These are phyloP conservation scores for Penstemon newberryi DNA, from an alignment of 257 asterid genomes.

Conservation along the genomic window DNA sequence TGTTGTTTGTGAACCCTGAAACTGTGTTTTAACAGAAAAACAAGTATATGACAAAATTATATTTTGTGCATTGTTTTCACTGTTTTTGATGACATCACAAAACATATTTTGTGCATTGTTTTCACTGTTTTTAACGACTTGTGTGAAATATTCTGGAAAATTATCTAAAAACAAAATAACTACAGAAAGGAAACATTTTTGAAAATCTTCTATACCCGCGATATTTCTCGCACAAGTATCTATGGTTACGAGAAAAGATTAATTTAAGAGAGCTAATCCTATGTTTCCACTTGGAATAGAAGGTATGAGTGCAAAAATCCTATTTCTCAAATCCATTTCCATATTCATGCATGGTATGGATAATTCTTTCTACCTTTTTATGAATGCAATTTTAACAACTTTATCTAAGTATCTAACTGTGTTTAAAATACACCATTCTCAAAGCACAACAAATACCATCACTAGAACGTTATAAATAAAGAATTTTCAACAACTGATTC, in stretches of 20 bases:
- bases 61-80: not conserved
- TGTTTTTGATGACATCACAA: constrained; percentile 4
- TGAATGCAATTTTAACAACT: too few relatives aligned
- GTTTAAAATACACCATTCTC: not conserved
- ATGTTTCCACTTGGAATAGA: not conserved
- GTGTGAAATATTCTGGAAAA: not conserved
- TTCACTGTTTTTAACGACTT: constrained; percentile 5
- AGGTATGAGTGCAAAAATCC: not conserved
- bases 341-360: not conserved
- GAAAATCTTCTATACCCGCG: not conserved
- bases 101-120: not conserved
- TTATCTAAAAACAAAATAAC: not conserved
- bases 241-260: not conserved
- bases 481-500: constrained; percentile 15
- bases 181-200: constrained; percentile 1
- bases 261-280: not conserved
- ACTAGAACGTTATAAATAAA: constrained; percentile 10
- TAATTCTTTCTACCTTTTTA: too few relatives aligned
- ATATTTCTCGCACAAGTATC: not conserved
- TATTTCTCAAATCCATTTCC: not conserved
- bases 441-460: constrained; percentile 7
- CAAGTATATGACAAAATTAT: constrained; percentile 1
- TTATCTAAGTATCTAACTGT: not conserved
- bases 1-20: constrained; percentile 11
- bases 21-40: constrained; percentile 6